A percentile compares a stretch with the other conserved stretches of the same genome.
Evolutionary conservation across 768 basidiomycete species (phyloP).

Genomic region (Galerina sulciceps): DNA sequence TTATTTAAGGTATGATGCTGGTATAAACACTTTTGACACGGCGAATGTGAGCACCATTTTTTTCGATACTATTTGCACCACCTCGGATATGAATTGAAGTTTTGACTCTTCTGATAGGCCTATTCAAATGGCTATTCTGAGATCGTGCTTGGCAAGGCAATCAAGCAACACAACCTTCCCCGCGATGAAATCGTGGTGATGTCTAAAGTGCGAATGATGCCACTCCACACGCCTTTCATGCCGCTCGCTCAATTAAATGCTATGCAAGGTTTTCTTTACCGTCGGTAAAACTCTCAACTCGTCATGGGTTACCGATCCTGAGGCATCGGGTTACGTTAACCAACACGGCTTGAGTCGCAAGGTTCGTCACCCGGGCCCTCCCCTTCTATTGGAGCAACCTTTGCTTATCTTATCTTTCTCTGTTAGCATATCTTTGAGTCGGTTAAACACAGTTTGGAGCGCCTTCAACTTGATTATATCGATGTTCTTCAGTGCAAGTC

Average conservation of each 20-base stretch:
- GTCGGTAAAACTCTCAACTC: conserved; percentile 29
- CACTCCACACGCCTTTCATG: background rate
- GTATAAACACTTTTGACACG: conserved; percentile 67
- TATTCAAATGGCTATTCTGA: conserved; percentile 75
- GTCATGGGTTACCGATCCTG: conserved; percentile 27
- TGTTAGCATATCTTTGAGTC: conserved; percentile 73
- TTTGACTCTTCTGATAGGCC: conserved; percentile 34
- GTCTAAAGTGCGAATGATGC: conserved; percentile 57
- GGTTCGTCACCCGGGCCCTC: conserved; percentile 10
- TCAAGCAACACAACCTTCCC: conserved; percentile 69
- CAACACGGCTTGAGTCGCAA: conserved; percentile 48
- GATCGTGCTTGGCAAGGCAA: conserved; percentile 69
- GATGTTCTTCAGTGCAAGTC: conserved; percentile 71
- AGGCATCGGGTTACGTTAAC: conserved; percentile 57
- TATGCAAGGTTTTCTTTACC: conserved; percentile 41
- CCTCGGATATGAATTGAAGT: background rate
- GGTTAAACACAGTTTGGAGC: conserved; percentile 61
- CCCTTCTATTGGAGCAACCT: background rate
- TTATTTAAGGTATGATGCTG: conserved; percentile 61
- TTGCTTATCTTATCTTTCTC: conserved; percentile 18
- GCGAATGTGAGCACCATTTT: conserved; percentile 42
- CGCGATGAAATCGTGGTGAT: conserved; percentile 78
- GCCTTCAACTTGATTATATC: conserved; percentile 77
- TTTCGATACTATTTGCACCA: background rate
- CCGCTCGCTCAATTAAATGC: background rate